Conservation (phyloP, 352 stramenopile species). For the Lagenidium sp. region DNA sequence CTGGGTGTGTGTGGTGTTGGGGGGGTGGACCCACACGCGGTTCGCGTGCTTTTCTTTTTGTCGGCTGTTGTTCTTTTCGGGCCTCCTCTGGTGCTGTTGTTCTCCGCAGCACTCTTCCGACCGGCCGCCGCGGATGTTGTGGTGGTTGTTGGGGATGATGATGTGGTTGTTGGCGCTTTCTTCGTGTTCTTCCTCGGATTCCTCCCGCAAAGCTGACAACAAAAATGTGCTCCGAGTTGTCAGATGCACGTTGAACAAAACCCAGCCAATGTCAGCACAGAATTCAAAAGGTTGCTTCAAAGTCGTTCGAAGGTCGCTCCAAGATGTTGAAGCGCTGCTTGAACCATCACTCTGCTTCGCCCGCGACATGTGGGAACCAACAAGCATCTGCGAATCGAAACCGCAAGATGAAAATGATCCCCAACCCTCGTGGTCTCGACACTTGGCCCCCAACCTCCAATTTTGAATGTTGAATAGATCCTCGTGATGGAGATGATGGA, state of each 20-base stretch:
- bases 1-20: too few relatives aligned
- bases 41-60: too few relatives aligned
- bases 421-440: slow-evolving; percentile 7
- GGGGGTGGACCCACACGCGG: too few relatives aligned
- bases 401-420: neutral
- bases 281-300: slow-evolving; percentile 9
- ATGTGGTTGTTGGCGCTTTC: too few relatives aligned
- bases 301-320: slow-evolving; percentile 12
- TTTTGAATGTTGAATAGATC: too few relatives aligned
- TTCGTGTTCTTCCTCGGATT: too few relatives aligned
- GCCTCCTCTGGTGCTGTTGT: too few relatives aligned
- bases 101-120: too few relatives aligned
- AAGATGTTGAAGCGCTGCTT: slow-evolving; percentile 16
- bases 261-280: slow-evolving; percentile 6
- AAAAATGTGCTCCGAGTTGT: neutral
- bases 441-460: slow-evolving; percentile 1
- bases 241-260: neutral
- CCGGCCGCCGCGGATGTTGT: too few relatives aligned
- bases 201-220: neutral
- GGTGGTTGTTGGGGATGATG: too few relatives aligned
- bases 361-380: neutral
- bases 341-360: slow-evolving; percentile 12
- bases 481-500: too few relatives aligned
- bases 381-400: neutral
- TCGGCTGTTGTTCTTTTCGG: too few relatives aligned